Conservation (phyloP, 495 filamentous ascomycete genomes). For the Immersiella caudata region DNA sequence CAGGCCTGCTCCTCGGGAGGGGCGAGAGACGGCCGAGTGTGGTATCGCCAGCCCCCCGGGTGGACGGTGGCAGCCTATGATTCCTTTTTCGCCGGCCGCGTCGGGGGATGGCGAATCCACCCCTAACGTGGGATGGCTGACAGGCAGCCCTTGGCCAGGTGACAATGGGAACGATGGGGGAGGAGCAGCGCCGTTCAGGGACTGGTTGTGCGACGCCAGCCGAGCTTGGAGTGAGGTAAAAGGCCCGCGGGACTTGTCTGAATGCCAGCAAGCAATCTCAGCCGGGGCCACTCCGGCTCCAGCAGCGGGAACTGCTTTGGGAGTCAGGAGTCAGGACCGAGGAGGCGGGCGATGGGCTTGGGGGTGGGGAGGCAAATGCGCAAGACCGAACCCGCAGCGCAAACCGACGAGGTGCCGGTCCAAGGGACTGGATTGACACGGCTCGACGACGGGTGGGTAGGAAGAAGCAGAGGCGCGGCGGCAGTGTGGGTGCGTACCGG, state of each 20-base stretch:
- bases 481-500: background rate
- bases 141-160: slow-evolving; percentile 1
- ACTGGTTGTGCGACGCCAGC: background rate
- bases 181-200: background rate
- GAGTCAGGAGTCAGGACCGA: background rate
- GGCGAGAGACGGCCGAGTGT: slow-evolving; percentile 13
- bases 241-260: background rate
- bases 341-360: background rate
- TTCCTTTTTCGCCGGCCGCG: slow-evolving; percentile 18
- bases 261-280: background rate
- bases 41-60: slow-evolving; percentile 4
- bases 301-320: slow-evolving; percentile 2
- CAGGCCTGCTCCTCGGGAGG: slow-evolving; percentile 9
- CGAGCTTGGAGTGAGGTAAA: background rate
- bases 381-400: background rate
- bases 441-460: background rate
- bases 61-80: slow-evolving; percentile 29
- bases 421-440: background rate
- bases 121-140: slow-evolving; percentile 2
- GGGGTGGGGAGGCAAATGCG: background rate
- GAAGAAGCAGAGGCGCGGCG: background rate
- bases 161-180: slow-evolving; percentile 2
- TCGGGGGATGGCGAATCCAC: slow-evolving; percentile 16
- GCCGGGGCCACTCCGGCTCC: background rate
- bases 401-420: background rate